Percentiles rank a stretch among this genome's conserved stretches.
These are phyloP conservation scores for Amphicarpaea edgeworthii DNA, from an alignment of 306 rosid genomes.

Conservation along the genomic window DNA sequence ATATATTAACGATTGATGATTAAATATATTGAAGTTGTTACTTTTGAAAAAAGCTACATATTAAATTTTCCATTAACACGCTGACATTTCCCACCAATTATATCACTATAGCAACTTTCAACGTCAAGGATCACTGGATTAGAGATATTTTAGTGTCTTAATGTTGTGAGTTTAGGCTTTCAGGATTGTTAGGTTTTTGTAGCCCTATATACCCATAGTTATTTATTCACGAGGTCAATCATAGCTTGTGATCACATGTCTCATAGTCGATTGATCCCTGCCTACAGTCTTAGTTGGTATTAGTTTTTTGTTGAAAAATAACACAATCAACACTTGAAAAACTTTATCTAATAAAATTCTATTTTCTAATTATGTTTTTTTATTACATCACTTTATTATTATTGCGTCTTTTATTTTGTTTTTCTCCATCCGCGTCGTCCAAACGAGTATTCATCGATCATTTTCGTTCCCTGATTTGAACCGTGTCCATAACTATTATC, in stretches of 20 bases:
- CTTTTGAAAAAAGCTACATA: constrained; percentile 32
- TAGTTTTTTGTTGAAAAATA: too few relatives aligned
- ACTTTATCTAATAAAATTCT: too few relatives aligned
- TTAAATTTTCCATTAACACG: constrained; percentile 41
- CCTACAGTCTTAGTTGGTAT: too few relatives aligned
- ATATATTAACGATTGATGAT: too few relatives aligned
- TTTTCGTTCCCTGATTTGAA: not conserved
- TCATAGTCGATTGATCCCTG: too few relatives aligned
- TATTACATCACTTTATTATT: not conserved
- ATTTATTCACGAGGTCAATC: constrained; percentile 27
- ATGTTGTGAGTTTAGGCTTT: constrained; percentile 28
- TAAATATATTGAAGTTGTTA: constrained; percentile 34
- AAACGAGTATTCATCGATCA: not conserved
- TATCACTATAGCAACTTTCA: constrained; percentile 42
- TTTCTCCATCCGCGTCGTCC: not conserved
- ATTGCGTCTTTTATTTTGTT: not conserved
- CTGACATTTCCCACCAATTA: constrained; percentile 52
- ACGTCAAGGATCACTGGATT: constrained; percentile 40
- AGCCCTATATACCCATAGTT: constrained; percentile 36
- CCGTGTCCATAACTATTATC: constrained; percentile 15
- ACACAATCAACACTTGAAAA: too few relatives aligned
- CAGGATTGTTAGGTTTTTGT: constrained; percentile 38
- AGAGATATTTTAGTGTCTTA: constrained; percentile 36
- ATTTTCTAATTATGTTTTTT: too few relatives aligned
- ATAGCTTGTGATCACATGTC: not conserved